phyloP scores from a whole-genome alignment of 2,329 filamentous ascomycete genomes.

The Aureobasidium sp. region DNA sequence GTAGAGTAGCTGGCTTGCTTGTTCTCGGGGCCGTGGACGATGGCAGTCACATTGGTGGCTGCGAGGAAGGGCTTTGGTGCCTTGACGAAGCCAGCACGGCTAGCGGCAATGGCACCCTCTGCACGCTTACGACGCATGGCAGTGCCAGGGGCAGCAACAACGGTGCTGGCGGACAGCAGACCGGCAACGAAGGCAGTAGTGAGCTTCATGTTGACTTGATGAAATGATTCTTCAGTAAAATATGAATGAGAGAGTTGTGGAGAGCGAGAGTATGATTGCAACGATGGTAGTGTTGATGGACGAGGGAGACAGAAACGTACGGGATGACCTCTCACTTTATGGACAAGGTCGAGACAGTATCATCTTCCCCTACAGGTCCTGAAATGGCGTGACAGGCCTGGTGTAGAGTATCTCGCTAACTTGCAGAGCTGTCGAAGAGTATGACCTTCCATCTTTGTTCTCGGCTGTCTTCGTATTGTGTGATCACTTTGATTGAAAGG shows the following conservation, averaged over 20 bases:
- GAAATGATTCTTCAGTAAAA: neutral
- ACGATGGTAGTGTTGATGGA: neutral
- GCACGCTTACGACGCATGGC: constrained; percentile 33
- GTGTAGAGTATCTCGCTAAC: neutral
- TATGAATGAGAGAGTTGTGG: neutral
- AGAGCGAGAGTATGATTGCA: neutral
- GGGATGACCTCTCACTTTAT: neutral
- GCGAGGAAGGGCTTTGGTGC: constrained; percentile 27
- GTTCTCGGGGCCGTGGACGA: constrained; percentile 30
- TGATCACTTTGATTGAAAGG: neutral
- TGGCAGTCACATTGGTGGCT: constrained; percentile 21
- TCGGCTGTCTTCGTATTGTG: neutral
- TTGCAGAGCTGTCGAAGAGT: neutral
- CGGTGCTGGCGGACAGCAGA: constrained; percentile 35
- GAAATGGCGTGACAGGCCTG: neutral
- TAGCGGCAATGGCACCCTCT: constrained; percentile 13
- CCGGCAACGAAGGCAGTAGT: constrained; percentile 32
- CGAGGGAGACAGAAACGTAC: no score
- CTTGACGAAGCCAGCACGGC: constrained; percentile 26
- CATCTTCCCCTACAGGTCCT: no score
- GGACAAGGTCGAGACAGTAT: neutral
- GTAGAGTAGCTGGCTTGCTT: constrained; percentile 44
- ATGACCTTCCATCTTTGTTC: constrained; percentile 8
- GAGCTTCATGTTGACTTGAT: constrained; percentile 42
- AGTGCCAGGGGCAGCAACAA: constrained; percentile 42